Conservation (phyloP, 1,284 basidiomycete genomes). For the Grifola frondosa region DNA sequence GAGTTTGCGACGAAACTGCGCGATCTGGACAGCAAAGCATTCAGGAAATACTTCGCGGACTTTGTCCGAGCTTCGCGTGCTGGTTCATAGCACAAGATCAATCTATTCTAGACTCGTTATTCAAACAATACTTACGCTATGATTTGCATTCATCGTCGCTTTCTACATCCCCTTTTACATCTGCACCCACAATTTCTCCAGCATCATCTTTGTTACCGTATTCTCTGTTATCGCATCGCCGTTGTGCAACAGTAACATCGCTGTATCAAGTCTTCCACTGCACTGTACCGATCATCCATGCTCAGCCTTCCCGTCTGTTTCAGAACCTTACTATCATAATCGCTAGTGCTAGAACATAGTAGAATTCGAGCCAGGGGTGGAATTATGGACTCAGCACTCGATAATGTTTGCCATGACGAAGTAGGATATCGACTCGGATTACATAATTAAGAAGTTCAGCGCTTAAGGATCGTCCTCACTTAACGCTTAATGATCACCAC, state of each 20-base stretch:
- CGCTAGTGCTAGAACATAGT: conserved; percentile 17
- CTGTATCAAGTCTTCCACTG: conserved; percentile 18
- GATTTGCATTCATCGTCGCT: conserved; percentile 2
- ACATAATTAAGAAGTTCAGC: no score
- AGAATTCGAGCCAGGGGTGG: no score
- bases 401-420: no score
- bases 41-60: conserved; percentile 89
- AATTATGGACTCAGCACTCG: no score
- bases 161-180: conserved; percentile 14
- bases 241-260: conserved; percentile 11
- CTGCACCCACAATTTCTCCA: conserved; percentile 16
- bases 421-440: neutral
- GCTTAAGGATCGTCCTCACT: no score
- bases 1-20: conserved; percentile 81
- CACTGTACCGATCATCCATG: conserved; percentile 17
- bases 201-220: conserved; percentile 8
- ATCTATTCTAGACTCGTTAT: neutral
- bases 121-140: conserved; percentile 10
- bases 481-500: no score
- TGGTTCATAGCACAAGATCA: conserved; percentile 46
- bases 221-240: conserved; percentile 9
- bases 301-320: neutral
- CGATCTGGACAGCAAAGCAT: conserved; percentile 78
- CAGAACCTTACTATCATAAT: conserved; percentile 13
- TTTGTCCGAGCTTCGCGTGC: conserved; percentile 73